Conservation (phyloP, 345 rosid species). For the Eucalyptus pauciflora region DNA sequence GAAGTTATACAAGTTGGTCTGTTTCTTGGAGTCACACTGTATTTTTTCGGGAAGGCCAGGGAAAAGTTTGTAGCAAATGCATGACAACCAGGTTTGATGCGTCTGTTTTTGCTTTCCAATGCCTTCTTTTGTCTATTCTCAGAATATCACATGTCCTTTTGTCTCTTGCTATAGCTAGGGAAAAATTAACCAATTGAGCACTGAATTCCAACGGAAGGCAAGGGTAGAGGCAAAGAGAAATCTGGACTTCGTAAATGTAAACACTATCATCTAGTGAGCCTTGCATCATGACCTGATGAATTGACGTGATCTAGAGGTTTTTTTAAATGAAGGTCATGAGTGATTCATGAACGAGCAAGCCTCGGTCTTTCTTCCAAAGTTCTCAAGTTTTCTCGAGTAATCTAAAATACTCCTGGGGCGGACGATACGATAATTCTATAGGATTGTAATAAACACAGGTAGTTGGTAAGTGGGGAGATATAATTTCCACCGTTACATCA, state of each 20-base stretch:
- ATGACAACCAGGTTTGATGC: not conserved
- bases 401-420: fast-evolving
- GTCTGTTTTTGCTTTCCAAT: not conserved
- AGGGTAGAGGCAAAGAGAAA: not conserved
- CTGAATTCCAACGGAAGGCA: not conserved
- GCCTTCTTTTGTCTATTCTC: not conserved
- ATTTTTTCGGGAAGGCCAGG: not conserved
- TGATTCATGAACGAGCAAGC: fast-evolving
- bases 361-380: fast-evolving
- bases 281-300: fast-evolving
- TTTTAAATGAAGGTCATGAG: too few species aligned
- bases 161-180: not conserved
- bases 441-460: too few species aligned
- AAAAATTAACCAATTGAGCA: not conserved
- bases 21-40: not conserved
- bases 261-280: not conserved
- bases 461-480: fast-evolving
- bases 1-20: not conserved
- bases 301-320: too few species aligned
- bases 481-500: too few species aligned
- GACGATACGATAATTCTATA: too few species aligned
- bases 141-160: not conserved
- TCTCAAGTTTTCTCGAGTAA: fast-evolving
- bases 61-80: not conserved
- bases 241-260: not conserved